Evolutionary conservation across 192 early-diverging fungal genomes (phyloP).

Genomic region (Coemansia umbellata): DNA sequence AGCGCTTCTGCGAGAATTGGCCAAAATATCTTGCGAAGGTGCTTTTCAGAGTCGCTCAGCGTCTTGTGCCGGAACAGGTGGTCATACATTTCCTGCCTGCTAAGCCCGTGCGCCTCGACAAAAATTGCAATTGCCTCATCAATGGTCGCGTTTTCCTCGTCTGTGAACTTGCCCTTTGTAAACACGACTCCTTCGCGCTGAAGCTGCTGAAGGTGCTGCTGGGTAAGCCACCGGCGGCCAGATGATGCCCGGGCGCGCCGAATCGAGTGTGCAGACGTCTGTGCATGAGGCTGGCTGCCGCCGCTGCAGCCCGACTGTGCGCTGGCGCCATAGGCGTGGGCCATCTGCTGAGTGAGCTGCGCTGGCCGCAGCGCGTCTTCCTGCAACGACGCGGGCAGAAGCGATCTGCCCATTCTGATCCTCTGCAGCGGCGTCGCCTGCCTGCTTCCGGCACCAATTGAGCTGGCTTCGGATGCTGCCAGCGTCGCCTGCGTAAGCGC

Average conservation of each 20-base stretch:
- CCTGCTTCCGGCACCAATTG: constrained; percentile 1
- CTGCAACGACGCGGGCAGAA: background rate
- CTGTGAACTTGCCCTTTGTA: constrained; percentile 48
- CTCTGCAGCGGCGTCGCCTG: constrained; percentile 20
- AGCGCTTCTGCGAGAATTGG: constrained; percentile 39
- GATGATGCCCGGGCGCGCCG: background rate
- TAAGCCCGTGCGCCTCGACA: constrained; percentile 20
- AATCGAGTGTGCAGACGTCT: background rate
- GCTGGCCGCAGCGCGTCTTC: background rate
- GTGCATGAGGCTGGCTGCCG: no score
- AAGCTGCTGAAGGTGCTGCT: constrained; percentile 33
- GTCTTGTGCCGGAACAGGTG: constrained; percentile 31
- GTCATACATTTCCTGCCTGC: constrained; percentile 27
- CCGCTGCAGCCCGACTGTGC: no score
- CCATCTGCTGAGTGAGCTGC: background rate
- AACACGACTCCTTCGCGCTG: constrained; percentile 40
- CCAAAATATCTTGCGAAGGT: constrained; percentile 39
- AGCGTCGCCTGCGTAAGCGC: constrained; percentile 39
- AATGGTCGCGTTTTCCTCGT: constrained; percentile 29
- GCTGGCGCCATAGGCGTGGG: no score
- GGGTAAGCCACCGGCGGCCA: constrained; percentile 36
- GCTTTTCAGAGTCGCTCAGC: constrained; percentile 11
- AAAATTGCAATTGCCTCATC: constrained; percentile 22
- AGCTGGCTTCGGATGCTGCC: constrained; percentile 19
- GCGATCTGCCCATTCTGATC: constrained; percentile 21